Conservation (phyloP, 805 yeast genomes). For the Schwanniomyces sp. region DNA sequence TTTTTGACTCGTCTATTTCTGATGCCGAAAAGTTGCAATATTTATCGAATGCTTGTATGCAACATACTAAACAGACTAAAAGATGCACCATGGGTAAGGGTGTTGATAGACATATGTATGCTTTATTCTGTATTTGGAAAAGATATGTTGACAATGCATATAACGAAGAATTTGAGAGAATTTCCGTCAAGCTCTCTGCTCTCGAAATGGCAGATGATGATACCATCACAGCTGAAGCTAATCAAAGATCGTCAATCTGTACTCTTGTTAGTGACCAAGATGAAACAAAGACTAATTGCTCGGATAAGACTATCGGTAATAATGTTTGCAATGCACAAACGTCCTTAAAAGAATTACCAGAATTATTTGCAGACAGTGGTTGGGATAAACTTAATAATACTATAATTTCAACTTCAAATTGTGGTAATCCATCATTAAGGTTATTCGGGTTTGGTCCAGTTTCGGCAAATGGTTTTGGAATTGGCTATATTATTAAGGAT, state of each 20-base stretch:
- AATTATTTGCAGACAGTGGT: slow-evolving; percentile 79
- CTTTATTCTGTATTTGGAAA: slow-evolving; percentile 85
- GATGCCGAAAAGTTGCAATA: slow-evolving; percentile 58
- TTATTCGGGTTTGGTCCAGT: slow-evolving; percentile 63
- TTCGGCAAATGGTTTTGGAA: slow-evolving; percentile 57
- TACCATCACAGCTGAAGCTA: slow-evolving; percentile 17
- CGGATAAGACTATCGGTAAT: slow-evolving; percentile 31
- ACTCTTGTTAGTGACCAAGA: slow-evolving; percentile 16
- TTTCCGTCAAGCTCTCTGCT: slow-evolving; percentile 3
- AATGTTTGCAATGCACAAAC: slow-evolving; percentile 13
- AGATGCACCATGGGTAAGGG: slow-evolving; percentile 77
- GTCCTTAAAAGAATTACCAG: slow-evolving; percentile 50
- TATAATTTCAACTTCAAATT: slow-evolving; percentile 63
- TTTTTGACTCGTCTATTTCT: slow-evolving; percentile 66
- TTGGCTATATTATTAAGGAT: slow-evolving; percentile 55
- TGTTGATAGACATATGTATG: slow-evolving; percentile 90
- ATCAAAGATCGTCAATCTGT: slow-evolving; percentile 14
- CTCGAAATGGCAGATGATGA: slow-evolving; percentile 17
- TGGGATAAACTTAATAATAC: slow-evolving; percentile 86
- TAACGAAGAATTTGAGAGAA: slow-evolving; percentile 5
- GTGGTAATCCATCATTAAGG: slow-evolving; percentile 60
- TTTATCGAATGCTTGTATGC: slow-evolving; percentile 66
- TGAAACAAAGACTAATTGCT: slow-evolving; percentile 15
- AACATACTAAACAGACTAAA: slow-evolving; percentile 67
- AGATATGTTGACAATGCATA: slow-evolving; percentile 42